A percentile compares a stretch with the other conserved stretches of the same genome.
Evolutionary conservation across 2,329 filamentous ascomycete species (phyloP).

Genomic region (Verticillium isaacii): DNA sequence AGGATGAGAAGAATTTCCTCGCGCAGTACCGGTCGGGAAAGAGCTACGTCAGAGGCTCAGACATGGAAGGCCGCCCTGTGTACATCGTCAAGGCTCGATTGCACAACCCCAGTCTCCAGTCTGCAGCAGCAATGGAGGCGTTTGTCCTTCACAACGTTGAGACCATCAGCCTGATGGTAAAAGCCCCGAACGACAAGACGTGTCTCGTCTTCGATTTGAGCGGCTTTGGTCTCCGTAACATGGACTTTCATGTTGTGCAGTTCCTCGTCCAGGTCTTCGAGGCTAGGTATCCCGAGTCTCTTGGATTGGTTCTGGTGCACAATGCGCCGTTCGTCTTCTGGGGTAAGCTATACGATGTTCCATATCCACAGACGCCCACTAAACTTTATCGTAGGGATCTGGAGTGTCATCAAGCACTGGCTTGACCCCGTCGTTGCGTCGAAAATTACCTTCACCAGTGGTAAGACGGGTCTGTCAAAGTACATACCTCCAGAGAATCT

Average conservation of each 20-base stretch:
- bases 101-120: conserved; percentile 26
- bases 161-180: conserved; percentile 22
- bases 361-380: neutral
- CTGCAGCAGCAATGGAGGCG: conserved; percentile 26
- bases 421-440: conserved; percentile 69
- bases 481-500: conserved; percentile 58
- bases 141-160: conserved; percentile 36
- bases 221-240: conserved; percentile 65
- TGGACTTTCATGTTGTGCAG: conserved; percentile 72
- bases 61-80: conserved; percentile 28
- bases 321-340: conserved; percentile 71
- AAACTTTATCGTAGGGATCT: conserved; percentile 20
- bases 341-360: conserved; percentile 15
- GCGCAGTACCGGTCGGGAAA: conserved; percentile 31
- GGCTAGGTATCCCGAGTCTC: conserved; percentile 71
- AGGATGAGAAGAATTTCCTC: conserved; percentile 28
- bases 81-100: conserved; percentile 28
- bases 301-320: conserved; percentile 67
- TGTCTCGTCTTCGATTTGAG: conserved; percentile 67
- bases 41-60: conserved; percentile 29
- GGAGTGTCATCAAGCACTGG: conserved; percentile 69
- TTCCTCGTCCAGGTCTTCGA: conserved; percentile 79
- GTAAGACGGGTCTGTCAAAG: conserved; percentile 53
- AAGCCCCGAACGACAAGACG: conserved; percentile 9
- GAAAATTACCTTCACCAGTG: conserved; percentile 68